phyloP scores from a whole-genome alignment of 345 rosid species.

The Camelina neglecta region DNA sequence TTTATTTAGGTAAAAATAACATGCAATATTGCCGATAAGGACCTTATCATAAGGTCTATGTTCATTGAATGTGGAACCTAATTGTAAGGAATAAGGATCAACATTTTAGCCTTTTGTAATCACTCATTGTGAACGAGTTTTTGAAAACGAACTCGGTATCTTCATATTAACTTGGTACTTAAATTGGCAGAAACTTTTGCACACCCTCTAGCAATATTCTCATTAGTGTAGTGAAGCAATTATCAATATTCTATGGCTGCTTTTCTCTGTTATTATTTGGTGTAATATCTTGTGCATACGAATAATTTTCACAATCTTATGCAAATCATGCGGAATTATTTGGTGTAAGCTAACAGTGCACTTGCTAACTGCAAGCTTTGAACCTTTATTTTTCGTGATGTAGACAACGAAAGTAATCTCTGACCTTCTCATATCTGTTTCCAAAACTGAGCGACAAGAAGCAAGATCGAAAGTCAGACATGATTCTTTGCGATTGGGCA shows the following conservation, averaged over 20 bases:
- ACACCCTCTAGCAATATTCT: slow-evolving; percentile 4
- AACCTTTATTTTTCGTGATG: slow-evolving; percentile 42
- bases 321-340: slow-evolving; percentile 18
- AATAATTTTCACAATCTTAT: slow-evolving; percentile 4
- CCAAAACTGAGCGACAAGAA: slow-evolving; percentile 97
- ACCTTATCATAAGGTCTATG: neutral
- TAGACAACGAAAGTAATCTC: slow-evolving; percentile 92
- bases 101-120: slow-evolving; percentile 9
- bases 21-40: slow-evolving; percentile 11
- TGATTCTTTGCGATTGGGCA: slow-evolving; percentile 96
- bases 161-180: slow-evolving; percentile 15
- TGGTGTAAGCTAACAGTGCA: slow-evolving; percentile 7
- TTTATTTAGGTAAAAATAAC: neutral
- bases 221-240: slow-evolving; percentile 11
- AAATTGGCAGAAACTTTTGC: slow-evolving; percentile 25
- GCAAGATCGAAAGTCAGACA: slow-evolving; percentile 96
- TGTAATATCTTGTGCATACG: too few species aligned
- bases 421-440: slow-evolving; percentile 92
- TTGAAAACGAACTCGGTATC: slow-evolving; percentile 14
- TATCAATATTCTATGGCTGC: neutral
- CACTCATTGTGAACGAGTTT: neutral
- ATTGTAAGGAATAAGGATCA: neutral
- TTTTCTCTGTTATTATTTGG: slow-evolving; percentile 15
- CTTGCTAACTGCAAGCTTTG: neutral
- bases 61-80: slow-evolving; percentile 14